Conservation (phyloP, 1,139 yeast genomes). For the Geotrichum bryndzae region DNA sequence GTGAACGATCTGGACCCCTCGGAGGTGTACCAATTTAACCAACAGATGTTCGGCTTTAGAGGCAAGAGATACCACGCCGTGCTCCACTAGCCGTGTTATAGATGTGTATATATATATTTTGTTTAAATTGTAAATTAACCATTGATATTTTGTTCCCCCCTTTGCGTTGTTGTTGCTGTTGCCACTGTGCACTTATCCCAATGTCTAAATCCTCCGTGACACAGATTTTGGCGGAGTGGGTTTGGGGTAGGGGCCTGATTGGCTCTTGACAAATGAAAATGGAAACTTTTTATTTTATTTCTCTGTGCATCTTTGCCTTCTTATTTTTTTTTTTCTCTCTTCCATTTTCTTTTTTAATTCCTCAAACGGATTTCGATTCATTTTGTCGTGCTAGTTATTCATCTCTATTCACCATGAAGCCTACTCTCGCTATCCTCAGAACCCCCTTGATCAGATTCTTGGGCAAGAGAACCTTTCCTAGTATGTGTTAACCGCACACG, state of each 20-base stretch:
- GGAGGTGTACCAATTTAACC: conserved; percentile 87
- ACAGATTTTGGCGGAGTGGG: not conserved
- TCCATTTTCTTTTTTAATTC: not conserved
- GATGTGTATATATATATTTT: not conserved
- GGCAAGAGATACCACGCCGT: conserved; percentile 95
- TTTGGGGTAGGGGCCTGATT: not conserved
- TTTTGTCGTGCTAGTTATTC: not conserved
- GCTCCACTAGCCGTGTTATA: conserved; percentile 21
- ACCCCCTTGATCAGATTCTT: conserved; percentile 39
- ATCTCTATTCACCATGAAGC: conserved; percentile 27
- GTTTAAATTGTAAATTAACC: not conserved
- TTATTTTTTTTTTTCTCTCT: not conserved
- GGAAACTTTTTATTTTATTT: not conserved
- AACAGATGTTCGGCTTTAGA: conserved; percentile 81
- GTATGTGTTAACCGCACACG: conserved; percentile 10
- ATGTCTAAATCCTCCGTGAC: not conserved
- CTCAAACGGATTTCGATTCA: not conserved
- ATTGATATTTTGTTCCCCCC: not conserved
- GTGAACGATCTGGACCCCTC: conserved; percentile 86
- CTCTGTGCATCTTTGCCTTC: not conserved
- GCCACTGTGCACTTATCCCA: not conserved
- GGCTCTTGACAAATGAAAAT: not conserved
- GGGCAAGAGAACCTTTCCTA: conserved; percentile 35
- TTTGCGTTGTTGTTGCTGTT: not conserved
- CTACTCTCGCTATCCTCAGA: conserved; percentile 28